Evolutionary conservation across 2,329 filamentous ascomycete genomes (phyloP), one percentile per base, ranked within the genome.

Genomic region (Colletotrichum cereale): DNA sequence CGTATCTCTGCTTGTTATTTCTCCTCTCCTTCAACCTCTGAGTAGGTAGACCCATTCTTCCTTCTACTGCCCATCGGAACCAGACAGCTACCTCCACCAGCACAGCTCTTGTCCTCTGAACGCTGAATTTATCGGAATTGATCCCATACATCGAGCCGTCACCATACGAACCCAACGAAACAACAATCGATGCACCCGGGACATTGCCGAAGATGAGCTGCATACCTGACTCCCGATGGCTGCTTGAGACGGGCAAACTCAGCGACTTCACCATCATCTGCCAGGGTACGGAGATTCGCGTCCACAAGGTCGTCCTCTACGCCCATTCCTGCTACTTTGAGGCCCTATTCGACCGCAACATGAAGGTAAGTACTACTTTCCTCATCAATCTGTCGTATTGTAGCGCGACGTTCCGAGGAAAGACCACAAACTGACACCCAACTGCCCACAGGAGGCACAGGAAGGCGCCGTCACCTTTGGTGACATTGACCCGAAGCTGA

Each of bases 231-330:
- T 4, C 26, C 14, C 44, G 44, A 14, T 53, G 62, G 62, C 1
- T 70, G 5, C 5, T 61, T 3, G 16, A 38, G 6, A 34, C 67
- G 2, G 62, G 40, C 34, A 38, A 12, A 2, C 11, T 31, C 12
- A 24, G 42, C 7, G 67, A 70, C 29, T 66, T 36, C 6, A 24
- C 12, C 31, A 55, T 70, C 24, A 2, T 44, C 14, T 70, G 67
- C 14, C 1, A 47, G 3, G 26, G 11, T 3, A 29, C 42, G 2
- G n/a, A 48, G 7, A 31, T 60, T 5, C 29, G 2, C 2, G 62
- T 47, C 0, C 67, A 66, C 14, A 60, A 53, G 2, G 0, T n/a
- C 11, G 6, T 66, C 10, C 55, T 70, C 2, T 11, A 5, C 21
- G 0, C 5, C 4, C 53, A 70, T 3, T 66, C 62, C 1, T 0